These are phyloP conservation scores for Ophiobolus disseminans DNA, from an alignment of 2,329 filamentous ascomycete genomes.

Conservation along the genomic window DNA sequence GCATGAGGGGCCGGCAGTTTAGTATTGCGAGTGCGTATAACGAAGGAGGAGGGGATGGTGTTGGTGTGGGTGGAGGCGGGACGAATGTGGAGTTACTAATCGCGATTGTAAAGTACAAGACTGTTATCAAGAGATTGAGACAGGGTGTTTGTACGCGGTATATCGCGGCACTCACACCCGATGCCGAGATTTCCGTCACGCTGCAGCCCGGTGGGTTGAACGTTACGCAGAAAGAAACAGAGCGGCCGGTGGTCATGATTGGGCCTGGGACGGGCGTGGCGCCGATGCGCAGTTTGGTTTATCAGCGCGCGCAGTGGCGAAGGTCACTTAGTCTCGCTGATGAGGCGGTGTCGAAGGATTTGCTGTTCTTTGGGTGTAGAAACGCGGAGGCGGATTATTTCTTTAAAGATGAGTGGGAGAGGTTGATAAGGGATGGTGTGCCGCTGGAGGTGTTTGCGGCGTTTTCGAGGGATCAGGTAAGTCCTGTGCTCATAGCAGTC, in stretches of 20 bases:
- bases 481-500: constrained; percentile 3
- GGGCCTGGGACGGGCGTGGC: constrained; percentile 88
- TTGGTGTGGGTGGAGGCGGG: too few species aligned
- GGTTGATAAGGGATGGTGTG: constrained; percentile 50
- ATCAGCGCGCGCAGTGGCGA: constrained; percentile 66
- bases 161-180: constrained; percentile 68
- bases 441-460: constrained; percentile 65
- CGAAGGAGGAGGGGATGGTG: constrained; percentile 10
- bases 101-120: constrained; percentile 90
- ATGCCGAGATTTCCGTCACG: constrained; percentile 66
- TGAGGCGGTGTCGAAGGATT: constrained; percentile 24
- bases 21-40: constrained; percentile 81
- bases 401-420: constrained; percentile 77
- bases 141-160: constrained; percentile 92
- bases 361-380: constrained; percentile 86
- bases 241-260: constrained; percentile 74
- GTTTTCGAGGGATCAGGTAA: constrained; percentile 72
- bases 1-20: constrained; percentile 88
- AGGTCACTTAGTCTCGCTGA: too few species aligned
- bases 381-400: constrained; percentile 79
- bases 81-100: constrained; percentile 75
- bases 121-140: constrained; percentile 81
- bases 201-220: constrained; percentile 61
- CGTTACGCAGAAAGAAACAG: constrained; percentile 50
- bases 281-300: constrained; percentile 81